Evolutionary conservation across 163 green algal genomes (phyloP).

Genomic region (Scenedesmus sp.): DNA sequence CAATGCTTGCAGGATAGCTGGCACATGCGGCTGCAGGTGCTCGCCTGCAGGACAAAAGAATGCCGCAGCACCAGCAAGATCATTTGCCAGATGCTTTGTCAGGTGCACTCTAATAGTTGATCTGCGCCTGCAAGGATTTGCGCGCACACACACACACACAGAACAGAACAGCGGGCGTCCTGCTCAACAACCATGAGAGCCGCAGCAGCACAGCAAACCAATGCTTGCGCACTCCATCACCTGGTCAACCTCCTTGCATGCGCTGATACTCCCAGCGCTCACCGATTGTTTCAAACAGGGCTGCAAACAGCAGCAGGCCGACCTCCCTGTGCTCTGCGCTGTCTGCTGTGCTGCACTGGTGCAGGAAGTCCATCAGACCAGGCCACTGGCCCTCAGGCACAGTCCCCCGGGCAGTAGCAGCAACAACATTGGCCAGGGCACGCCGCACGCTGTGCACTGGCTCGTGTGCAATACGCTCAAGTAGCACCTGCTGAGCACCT

Average conservation of each 20-base stretch:
- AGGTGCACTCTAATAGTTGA: neutral
- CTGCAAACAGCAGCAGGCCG: conserved; percentile 76
- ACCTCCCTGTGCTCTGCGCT: conserved; percentile 77
- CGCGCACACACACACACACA: neutral
- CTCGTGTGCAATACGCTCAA: conserved; percentile 73
- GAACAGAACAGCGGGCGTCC: neutral
- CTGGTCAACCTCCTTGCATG: neutral
- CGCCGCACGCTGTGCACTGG: conserved; percentile 65
- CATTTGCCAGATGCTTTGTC: neutral
- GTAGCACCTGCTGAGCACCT: conserved; percentile 62
- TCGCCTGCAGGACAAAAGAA: conserved; percentile 27
- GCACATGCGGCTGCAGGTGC: conserved; percentile 35
- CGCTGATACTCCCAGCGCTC: neutral
- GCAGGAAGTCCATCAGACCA: conserved; percentile 76
- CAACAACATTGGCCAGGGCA: conserved; percentile 69
- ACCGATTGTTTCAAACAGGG: conserved; percentile 80
- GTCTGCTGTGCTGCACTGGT: conserved; percentile 65
- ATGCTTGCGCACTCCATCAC: no score
- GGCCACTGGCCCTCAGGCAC: conserved; percentile 72
- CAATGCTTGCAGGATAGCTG: conserved; percentile 13
- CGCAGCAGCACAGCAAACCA: neutral
- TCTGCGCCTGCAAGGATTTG: neutral
- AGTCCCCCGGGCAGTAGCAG: conserved; percentile 69
- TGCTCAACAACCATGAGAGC: neutral
- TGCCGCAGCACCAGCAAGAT: neutral